A percentile compares a stretch with the other conserved stretches of the same genome.
phyloP scores from a whole-genome alignment of 805 yeast genomes.

The Candida orba region DNA sequence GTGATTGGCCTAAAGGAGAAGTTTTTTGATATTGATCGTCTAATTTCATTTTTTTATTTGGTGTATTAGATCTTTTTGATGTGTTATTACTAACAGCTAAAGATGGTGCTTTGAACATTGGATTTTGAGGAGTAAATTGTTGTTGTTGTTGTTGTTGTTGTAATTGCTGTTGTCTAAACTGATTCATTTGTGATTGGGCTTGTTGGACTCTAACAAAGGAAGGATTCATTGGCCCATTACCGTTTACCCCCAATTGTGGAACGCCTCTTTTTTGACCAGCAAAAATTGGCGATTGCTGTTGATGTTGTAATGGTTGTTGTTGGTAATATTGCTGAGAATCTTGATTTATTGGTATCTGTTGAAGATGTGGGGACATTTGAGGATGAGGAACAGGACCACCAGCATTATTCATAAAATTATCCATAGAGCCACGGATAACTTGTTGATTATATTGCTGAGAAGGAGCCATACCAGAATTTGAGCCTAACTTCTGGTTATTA shows the following conservation, averaged over 20 bases:
- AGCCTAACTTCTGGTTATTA: no score
- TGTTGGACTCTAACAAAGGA: conserved; percentile 25
- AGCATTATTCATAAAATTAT: background rate
- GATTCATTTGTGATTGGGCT: conserved; percentile 44
- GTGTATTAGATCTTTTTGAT: conserved; percentile 9
- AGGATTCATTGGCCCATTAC: conserved; percentile 12
- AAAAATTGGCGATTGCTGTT: conserved; percentile 22
- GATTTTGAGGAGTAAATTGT: conserved; percentile 5
- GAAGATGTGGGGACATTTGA: conserved; percentile 8
- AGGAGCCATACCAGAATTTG: background rate
- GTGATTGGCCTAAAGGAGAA: conserved; percentile 10
- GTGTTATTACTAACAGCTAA: background rate
- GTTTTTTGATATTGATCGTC: conserved; percentile 9
- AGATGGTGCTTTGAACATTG: conserved; percentile 11
- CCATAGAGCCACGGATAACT: background rate
- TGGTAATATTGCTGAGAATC: conserved; percentile 7
- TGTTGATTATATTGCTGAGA: conserved; percentile 1
- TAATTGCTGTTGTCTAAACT: conserved; percentile 34
- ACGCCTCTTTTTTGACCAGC: conserved; percentile 17
- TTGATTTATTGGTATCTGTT: background rate
- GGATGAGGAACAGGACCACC: background rate
- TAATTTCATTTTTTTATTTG: conserved; percentile 18
- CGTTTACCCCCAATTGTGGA: background rate
- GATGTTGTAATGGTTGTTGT: conserved; percentile 23
- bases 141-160: no score